phyloP scores from a whole-genome alignment of 75 land plant species.

The Pinus tabuliformis region DNA sequence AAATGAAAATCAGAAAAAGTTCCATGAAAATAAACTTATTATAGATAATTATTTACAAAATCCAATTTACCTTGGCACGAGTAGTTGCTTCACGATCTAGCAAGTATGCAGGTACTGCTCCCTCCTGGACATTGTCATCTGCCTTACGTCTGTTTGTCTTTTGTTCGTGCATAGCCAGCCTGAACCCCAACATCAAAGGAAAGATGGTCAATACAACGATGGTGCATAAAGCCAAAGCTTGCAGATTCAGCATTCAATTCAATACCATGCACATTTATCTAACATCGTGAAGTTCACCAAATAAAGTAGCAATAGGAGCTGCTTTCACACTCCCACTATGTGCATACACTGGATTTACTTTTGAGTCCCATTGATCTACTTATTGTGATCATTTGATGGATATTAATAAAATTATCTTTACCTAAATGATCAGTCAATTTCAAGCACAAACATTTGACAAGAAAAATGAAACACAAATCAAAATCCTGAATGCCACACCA shows the following conservation, averaged over 20 bases:
- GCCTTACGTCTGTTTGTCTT: slow-evolving; percentile 84
- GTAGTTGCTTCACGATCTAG: slow-evolving; percentile 94
- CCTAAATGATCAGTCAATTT: background rate
- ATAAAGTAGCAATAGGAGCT: no score
- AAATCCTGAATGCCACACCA: background rate
- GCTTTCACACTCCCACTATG: no score
- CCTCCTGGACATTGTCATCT: slow-evolving; percentile 90
- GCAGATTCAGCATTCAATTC: no score
- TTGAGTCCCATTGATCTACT: no score
- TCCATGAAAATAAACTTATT: background rate
- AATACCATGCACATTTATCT: background rate
- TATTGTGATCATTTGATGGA: no score
- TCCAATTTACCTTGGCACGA: slow-evolving; percentile 72
- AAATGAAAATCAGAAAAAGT: background rate
- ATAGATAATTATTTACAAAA: background rate
- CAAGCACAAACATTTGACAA: background rate
- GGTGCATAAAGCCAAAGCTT: background rate
- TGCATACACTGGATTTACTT: no score
- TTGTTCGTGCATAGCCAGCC: slow-evolving; percentile 94
- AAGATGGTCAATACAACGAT: background rate
- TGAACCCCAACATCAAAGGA: slow-evolving; percentile 17
- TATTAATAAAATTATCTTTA: background rate
- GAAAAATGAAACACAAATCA: background rate
- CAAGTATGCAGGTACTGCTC: slow-evolving; percentile 93
- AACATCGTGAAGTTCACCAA: background rate